phyloP scores from a whole-genome alignment of 257 asterid species.

The Primulina tabacum region DNA sequence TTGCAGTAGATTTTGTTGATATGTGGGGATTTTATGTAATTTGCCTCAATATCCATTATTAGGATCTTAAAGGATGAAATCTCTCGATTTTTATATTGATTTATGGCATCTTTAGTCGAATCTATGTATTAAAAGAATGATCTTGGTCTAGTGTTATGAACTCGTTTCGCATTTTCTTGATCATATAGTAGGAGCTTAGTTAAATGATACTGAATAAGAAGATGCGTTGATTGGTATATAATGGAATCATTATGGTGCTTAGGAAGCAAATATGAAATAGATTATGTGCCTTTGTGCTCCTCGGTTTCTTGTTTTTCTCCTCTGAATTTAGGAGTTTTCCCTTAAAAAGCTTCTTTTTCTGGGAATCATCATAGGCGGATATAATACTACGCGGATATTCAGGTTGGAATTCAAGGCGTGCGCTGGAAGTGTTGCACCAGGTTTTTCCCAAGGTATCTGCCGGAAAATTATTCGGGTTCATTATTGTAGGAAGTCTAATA shows the following conservation, averaged over 20 bases:
- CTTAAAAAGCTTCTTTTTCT: not conserved
- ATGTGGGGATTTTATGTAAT: not conserved
- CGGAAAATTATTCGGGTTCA: slow-evolving; percentile 2
- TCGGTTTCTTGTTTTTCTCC: not conserved
- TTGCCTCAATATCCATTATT: not conserved
- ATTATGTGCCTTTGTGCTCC: not conserved
- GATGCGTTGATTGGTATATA: not conserved
- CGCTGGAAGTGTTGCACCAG: slow-evolving; percentile 54
- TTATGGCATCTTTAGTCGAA: not conserved
- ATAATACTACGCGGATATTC: slow-evolving; percentile 68
- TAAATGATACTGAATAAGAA: not conserved
- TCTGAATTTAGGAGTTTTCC: not conserved
- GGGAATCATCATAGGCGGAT: slow-evolving; percentile 53
- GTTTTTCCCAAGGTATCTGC: slow-evolving; percentile 70
- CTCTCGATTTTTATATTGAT: not conserved
- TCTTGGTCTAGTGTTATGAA: too few relatives aligned
- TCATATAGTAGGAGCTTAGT: not conserved
- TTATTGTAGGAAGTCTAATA: not conserved
- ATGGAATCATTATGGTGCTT: not conserved
- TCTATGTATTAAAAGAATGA: not conserved
- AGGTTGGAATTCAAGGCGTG: slow-evolving; percentile 88
- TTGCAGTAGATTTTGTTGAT: not conserved
- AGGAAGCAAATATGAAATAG: not conserved
- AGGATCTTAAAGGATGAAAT: not conserved
- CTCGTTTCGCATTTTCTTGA: not conserved